Percentiles rank a stretch among this genome's conserved stretches.
Evolutionary conservation across 2,329 filamentous ascomycete genomes (phyloP).

Genomic region (Boeremia lycopersici): DNA sequence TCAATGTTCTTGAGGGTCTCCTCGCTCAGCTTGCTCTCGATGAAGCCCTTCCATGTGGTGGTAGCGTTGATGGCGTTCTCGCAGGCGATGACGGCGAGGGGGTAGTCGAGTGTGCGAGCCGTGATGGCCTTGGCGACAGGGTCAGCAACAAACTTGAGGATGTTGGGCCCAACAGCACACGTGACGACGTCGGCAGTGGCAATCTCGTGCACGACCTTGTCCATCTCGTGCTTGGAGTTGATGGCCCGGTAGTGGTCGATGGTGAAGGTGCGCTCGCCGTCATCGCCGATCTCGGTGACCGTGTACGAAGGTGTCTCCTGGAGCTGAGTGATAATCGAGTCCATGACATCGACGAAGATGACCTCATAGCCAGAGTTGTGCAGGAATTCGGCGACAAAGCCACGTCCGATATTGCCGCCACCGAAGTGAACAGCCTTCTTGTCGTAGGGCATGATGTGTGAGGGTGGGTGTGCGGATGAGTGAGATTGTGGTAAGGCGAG

Average conservation of each 20-base stretch:
- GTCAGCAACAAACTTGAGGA: slow-evolving; percentile 94
- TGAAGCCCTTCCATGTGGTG: slow-evolving; percentile 81
- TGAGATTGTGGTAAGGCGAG: slow-evolving; percentile 6
- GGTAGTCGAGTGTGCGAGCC: slow-evolving; percentile 67
- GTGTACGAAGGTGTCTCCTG: slow-evolving; percentile 79
- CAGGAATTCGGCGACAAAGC: slow-evolving; percentile 67
- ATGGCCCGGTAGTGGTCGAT: slow-evolving; percentile 97
- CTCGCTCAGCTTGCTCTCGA: slow-evolving; percentile 74
- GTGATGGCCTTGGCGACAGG: slow-evolving; percentile 95
- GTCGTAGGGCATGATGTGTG: slow-evolving; percentile 43
- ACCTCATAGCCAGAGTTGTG: slow-evolving; percentile 96
- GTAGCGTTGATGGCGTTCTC: slow-evolving; percentile 98
- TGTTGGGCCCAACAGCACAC: slow-evolving; percentile 94
- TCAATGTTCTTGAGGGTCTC: slow-evolving; percentile 71
- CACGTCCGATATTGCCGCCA: slow-evolving; percentile 60
- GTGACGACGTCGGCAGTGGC: slow-evolving; percentile 88
- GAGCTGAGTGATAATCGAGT: slow-evolving; percentile 77
- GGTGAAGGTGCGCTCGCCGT: slow-evolving; percentile 78
- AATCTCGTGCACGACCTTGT: slow-evolving; percentile 82
- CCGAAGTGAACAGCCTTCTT: slow-evolving; percentile 61
- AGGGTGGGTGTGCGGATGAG: background rate
- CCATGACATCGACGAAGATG: slow-evolving; percentile 93
- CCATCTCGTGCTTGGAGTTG: slow-evolving; percentile 88
- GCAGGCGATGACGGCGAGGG: slow-evolving; percentile 92
- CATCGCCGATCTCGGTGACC: slow-evolving; percentile 88